Conservation (phyloP, 345 rosid species). For the Bretschneidera sinensis region DNA sequence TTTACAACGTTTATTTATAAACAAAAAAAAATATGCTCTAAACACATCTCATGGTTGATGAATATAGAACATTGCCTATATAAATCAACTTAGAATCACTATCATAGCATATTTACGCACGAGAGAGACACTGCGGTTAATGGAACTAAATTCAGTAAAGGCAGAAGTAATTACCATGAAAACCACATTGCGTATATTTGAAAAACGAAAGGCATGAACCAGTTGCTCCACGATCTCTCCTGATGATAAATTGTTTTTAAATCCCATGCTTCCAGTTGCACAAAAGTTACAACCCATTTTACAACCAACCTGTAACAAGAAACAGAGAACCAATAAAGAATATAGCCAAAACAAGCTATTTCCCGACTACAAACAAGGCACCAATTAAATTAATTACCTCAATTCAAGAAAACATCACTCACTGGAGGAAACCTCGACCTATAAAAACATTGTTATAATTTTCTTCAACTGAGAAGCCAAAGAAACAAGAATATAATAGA, state of each 20-base stretch:
- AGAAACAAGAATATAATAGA: background rate
- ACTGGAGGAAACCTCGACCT: too few species aligned
- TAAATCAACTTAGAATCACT: background rate
- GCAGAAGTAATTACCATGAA: constrained; percentile 61
- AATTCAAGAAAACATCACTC: too few species aligned
- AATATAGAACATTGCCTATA: too few species aligned
- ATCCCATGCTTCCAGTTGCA: constrained; percentile 98
- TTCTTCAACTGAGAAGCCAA: background rate
- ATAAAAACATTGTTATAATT: too few species aligned
- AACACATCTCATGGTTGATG: too few species aligned
- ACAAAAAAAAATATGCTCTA: too few species aligned
- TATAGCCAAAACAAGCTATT: background rate
- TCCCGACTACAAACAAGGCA: too few species aligned
- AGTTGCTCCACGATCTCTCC: constrained; percentile 97
- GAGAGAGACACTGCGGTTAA: background rate
- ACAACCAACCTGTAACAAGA: constrained; percentile 76
- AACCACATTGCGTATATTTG: constrained; percentile 79
- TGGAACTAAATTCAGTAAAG: background rate
- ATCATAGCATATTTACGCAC: background rate
- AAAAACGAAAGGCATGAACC: constrained; percentile 74
- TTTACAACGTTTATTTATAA: too few species aligned
- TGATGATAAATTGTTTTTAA: constrained; percentile 70
- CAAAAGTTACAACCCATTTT: constrained; percentile 99
- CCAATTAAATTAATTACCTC: too few species aligned
- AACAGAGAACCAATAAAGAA: background rate